Conservation (phyloP, 306 rosid genomes). For the Prunus padus region DNA sequence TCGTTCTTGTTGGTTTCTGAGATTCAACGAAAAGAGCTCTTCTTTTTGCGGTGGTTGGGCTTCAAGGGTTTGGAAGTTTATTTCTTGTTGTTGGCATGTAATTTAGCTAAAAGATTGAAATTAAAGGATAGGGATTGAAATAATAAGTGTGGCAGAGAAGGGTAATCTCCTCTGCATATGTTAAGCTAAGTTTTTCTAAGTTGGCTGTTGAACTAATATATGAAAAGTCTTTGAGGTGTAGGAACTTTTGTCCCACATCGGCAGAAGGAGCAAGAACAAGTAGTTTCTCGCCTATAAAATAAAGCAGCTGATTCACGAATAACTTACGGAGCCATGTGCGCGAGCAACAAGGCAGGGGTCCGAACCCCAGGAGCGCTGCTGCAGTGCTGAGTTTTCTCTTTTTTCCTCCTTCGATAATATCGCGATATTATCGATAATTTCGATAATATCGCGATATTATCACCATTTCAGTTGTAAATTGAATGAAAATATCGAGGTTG, state of each 20-base stretch:
- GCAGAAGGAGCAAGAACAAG: not conserved
- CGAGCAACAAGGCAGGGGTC: no score
- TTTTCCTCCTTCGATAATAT: no score
- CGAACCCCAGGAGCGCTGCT: no score
- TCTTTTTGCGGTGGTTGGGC: not conserved
- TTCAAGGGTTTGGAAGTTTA: not conserved
- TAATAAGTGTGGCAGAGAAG: no score
- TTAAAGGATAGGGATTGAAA: constrained; percentile 62
- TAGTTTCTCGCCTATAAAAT: not conserved
- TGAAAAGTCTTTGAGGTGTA: not conserved
- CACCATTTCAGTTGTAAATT: no score
- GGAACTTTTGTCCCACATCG: not conserved
- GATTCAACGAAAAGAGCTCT: not conserved
- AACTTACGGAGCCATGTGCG: constrained; percentile 17
- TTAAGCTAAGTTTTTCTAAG: not conserved
- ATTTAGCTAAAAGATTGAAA: not conserved
- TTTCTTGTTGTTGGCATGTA: not conserved
- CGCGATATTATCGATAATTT: no score
- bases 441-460: no score
- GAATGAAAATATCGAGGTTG: no score
- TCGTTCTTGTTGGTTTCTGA: not conserved
- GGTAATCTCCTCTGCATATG: not conserved
- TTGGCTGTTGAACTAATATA: not conserved
- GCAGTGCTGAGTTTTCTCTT: no score
- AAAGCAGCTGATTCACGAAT: rapidly evolving